Evolutionary conservation across 352 stramenopile species (phyloP).

Genomic region (Phytophthora hybrid): DNA sequence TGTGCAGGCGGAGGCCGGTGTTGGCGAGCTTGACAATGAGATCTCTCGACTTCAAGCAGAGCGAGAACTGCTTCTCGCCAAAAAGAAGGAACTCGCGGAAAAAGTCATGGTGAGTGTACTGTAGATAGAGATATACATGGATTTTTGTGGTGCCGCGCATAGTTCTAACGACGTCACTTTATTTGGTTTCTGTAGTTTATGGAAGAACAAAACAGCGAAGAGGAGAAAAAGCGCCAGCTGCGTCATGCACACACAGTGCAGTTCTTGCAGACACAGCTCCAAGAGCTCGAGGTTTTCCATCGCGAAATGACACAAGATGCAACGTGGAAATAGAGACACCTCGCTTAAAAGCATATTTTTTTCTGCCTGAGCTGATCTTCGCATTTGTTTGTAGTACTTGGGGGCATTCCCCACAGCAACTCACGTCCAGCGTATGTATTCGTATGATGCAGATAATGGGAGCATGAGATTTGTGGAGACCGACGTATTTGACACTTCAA

Average conservation of each 20-base stretch:
- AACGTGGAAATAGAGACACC: constrained; percentile 35
- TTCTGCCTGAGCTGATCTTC: no score
- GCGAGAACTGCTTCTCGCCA: constrained; percentile 28
- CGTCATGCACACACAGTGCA: constrained; percentile 45
- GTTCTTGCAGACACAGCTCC: constrained; percentile 46
- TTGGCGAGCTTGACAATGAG: constrained; percentile 55
- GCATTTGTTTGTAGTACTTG: no score
- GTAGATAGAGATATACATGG: not conserved
- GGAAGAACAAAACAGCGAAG: constrained; percentile 37
- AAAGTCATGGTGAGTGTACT: constrained; percentile 38
- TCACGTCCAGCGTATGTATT: no score
- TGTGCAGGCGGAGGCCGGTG: constrained; percentile 67
- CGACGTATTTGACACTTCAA: no score
- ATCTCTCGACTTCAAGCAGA: constrained; percentile 43
- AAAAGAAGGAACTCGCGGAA: constrained; percentile 39
- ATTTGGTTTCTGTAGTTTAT: constrained; percentile 27
- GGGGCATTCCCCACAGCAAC: no score
- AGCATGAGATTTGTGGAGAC: no score
- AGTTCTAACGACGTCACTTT: not conserved
- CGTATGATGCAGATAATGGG: no score
- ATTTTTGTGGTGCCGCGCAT: not conserved
- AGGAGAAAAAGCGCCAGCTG: constrained; percentile 40
- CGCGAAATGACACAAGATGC: constrained; percentile 51
- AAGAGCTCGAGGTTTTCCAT: constrained; percentile 52
- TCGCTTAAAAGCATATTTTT: no score